Evolutionary conservation across 106 monocot species (phyloP).

Genomic region (Dendrobium huoshanense): DNA sequence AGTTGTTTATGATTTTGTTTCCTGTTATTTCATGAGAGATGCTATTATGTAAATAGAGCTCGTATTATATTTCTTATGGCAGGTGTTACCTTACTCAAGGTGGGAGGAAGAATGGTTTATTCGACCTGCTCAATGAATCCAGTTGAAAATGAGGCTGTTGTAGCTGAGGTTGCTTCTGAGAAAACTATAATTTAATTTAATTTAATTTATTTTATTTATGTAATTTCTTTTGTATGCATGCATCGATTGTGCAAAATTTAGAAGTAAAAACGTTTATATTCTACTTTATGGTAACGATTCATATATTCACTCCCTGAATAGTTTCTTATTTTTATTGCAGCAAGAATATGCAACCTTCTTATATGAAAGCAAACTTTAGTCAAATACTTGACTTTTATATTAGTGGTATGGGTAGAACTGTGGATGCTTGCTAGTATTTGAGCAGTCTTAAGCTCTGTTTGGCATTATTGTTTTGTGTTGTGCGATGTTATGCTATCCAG

Average conservation of each 20-base stretch:
- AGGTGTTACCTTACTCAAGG: slow-evolving; percentile 89
- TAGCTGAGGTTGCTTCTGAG: slow-evolving; percentile 57
- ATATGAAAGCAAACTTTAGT: neutral
- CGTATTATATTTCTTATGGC: slow-evolving; percentile 17
- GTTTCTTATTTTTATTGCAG: neutral
- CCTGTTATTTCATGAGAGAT: neutral
- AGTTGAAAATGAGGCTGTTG: slow-evolving; percentile 98
- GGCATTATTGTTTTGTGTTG: neutral
- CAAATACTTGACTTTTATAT: neutral
- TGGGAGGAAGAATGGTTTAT: slow-evolving; percentile 96
- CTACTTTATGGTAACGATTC: neutral
- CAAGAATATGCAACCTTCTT: neutral
- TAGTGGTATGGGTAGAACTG: neutral
- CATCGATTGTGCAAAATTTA: neutral
- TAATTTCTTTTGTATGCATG: neutral
- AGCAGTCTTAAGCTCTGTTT: neutral
- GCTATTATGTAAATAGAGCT: neutral
- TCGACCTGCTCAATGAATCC: slow-evolving; percentile 99
- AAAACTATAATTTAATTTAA: neutral
- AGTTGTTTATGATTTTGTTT: neutral
- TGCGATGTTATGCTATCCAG: neutral
- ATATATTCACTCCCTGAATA: neutral
- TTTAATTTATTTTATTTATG: neutral
- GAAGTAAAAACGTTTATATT: neutral
- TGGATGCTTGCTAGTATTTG: neutral